Conservation (phyloP, 352 stramenopile species). For the Phytophthora lateralis region DNA sequence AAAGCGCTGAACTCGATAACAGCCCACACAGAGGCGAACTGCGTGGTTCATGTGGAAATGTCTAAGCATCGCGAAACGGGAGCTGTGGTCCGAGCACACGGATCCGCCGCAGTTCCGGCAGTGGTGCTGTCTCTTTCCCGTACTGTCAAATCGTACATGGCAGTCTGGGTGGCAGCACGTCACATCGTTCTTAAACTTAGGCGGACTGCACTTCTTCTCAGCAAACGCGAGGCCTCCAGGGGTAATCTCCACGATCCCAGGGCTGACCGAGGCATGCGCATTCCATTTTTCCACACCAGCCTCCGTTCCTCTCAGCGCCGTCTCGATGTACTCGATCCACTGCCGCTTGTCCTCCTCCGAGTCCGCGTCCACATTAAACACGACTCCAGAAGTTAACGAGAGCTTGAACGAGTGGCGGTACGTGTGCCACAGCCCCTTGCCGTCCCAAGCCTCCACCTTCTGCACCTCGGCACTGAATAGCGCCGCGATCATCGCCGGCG, state of each 20-base stretch:
- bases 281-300: conserved; percentile 48
- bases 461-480: conserved; percentile 72
- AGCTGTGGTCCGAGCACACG: conserved; percentile 84
- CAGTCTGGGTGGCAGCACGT: conserved; percentile 70
- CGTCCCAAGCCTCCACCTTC: conserved; percentile 86
- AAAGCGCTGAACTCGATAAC: conserved; percentile 79
- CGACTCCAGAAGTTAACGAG: conserved; percentile 69
- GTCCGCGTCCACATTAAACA: conserved; percentile 84
- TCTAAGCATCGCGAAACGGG: conserved; percentile 63
- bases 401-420: conserved; percentile 89
- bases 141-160: conserved; percentile 72
- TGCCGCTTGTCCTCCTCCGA: conserved; percentile 78
- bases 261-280: conserved; percentile 32
- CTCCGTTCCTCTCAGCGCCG: conserved; percentile 49
- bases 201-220: conserved; percentile 61
- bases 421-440: conserved; percentile 78
- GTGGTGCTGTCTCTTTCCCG: conserved; percentile 80
- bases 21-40: conserved; percentile 72
- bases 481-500: conserved; percentile 61
- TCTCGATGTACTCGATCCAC: conserved; percentile 84
- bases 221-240: conserved; percentile 63
- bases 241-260: conserved; percentile 54
- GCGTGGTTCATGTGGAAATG: conserved; percentile 69
- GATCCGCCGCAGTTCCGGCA: conserved; percentile 83
- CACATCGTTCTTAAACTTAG: conserved; percentile 75